These are phyloP conservation scores for Xylaria telfairii DNA, from an alignment of 495 filamentous ascomycete genomes.

Conservation along the genomic window DNA sequence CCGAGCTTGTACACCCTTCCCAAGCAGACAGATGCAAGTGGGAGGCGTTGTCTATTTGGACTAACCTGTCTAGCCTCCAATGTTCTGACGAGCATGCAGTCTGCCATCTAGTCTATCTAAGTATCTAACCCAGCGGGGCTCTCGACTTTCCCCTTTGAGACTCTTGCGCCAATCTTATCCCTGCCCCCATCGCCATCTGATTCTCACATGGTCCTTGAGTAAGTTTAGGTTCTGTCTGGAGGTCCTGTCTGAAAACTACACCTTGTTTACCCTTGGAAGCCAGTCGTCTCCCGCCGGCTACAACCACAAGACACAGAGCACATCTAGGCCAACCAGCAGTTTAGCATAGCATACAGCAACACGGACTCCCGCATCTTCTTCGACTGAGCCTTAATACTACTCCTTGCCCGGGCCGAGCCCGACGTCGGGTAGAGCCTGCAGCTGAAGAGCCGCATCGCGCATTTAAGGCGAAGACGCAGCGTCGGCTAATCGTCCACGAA, in stretches of 20 bases:
- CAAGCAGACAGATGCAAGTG: background rate
- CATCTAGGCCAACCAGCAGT: slow-evolving; percentile 24
- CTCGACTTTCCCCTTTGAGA: slow-evolving; percentile 21
- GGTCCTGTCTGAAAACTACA: background rate
- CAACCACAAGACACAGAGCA: slow-evolving; percentile 27
- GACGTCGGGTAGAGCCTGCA: slow-evolving; percentile 17
- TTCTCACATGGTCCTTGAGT: slow-evolving; percentile 19
- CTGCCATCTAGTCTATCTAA: background rate
- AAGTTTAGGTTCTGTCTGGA: background rate
- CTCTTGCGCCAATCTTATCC: slow-evolving; percentile 12
- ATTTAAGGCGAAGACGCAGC: slow-evolving; percentile 36
- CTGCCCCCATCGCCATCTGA: slow-evolving; percentile 18
- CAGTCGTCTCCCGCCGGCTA: slow-evolving; percentile 30
- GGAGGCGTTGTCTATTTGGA: background rate
- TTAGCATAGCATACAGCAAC: slow-evolving; percentile 31
- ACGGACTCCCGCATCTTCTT: slow-evolving; percentile 13
- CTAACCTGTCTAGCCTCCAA: slow-evolving; percentile 11
- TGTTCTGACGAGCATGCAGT: slow-evolving; percentile 18
- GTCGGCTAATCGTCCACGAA: slow-evolving; percentile 23
- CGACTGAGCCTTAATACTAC: slow-evolving; percentile 25
- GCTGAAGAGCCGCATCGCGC: slow-evolving; percentile 37
- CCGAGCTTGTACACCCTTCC: too few relatives aligned
- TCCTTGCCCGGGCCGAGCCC: slow-evolving; percentile 26
- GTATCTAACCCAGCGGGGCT: slow-evolving; percentile 6
- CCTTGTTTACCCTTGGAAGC: slow-evolving; percentile 22